Evolutionary conservation across 352 stramenopile species (phyloP), one percentile per base, ranked within the genome.

Genomic region (Elongisporangium senticosum): DNA sequence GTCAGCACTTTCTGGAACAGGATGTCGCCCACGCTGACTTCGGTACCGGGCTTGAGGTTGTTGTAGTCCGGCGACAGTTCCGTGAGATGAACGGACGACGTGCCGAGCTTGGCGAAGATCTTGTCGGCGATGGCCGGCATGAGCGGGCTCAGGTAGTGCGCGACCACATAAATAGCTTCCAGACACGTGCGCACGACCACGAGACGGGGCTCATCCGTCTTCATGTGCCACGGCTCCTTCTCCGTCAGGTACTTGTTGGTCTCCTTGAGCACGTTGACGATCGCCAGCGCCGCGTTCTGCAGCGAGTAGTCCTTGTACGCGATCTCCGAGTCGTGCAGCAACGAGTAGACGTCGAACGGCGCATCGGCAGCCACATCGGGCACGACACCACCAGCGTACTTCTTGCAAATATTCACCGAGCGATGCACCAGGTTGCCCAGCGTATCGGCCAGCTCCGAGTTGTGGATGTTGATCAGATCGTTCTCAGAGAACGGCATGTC

Each of bases 221-320:
- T 95, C 69, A 98, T 96, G 68, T 98, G 96, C 97, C 97, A 99
- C 49, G 97, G 97, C 59, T 96, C 96, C 68, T 97, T 93, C 59
- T 98, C 90, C 50, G 97, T 98, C 56, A 99, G 73, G 71, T 98
- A 99, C 67, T 98, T 97, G 77, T 99, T 99, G 10, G 97, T 94
- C 62, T 98, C 86, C 57, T 89, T 90, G 11, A 92, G 81, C 43
- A 86, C 93, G 63, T 97, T 89, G 20, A 98, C 89, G 24, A 96
- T 90, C 55, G 89, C 71, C 54, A 94, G 83, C 28, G 84, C 88
- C 37, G 92, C 92, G 39, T 83, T 88, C 59, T 99, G 90, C 15
- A 99, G 77, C 49, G 90, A 76, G 66, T 90, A 98, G 17, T 88
- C 79, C 62, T 97, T 83, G 89, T 98, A 98, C 54, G 96, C 96